Conservation (phyloP, 805 yeast species). For the Wickerhamomyces tratensis region DNA sequence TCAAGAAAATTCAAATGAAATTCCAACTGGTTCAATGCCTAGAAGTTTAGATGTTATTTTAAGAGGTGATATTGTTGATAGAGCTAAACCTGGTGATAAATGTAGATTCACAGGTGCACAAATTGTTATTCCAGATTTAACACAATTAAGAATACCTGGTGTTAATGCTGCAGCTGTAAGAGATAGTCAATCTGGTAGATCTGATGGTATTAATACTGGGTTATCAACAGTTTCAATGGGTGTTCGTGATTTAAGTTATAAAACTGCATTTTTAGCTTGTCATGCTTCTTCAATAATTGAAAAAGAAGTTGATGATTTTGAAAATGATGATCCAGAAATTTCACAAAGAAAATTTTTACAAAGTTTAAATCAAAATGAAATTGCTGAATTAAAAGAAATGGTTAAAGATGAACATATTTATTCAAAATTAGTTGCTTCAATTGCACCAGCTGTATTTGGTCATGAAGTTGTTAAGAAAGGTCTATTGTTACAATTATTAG, state of each 20-base stretch:
- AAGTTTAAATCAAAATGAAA: constrained; percentile 71
- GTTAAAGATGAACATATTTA: constrained; percentile 82
- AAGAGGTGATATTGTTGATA: constrained; percentile 90
- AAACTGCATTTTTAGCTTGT: constrained; percentile 84
- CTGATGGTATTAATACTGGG: constrained; percentile 73
- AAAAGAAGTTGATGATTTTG: constrained; percentile 26
- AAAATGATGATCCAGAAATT: constrained; percentile 41
- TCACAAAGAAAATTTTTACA: constrained; percentile 79
- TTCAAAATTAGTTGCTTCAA: constrained; percentile 72
- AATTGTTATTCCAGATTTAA: constrained; percentile 88
- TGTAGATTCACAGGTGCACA: constrained; percentile 91
- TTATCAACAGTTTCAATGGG: constrained; percentile 64
- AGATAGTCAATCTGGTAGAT: constrained; percentile 41
- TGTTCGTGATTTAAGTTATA: constrained; percentile 87
- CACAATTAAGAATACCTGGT: constrained; percentile 93
- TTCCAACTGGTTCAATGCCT: constrained; percentile 98
- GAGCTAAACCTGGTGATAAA: constrained; percentile 96
- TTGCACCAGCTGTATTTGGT: constrained; percentile 95
- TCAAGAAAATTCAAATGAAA: constrained; percentile 93
- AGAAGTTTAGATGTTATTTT: constrained; percentile 87
- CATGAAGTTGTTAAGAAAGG: constrained; percentile 94
- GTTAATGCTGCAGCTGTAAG: constrained; percentile 76
- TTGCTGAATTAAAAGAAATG: constrained; percentile 80
- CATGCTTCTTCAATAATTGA: constrained; percentile 64
- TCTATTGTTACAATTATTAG: constrained; percentile 73